These are phyloP conservation scores for Tulasnella calospora DNA, from an alignment of 768 basidiomycete genomes.

Conservation along the genomic window DNA sequence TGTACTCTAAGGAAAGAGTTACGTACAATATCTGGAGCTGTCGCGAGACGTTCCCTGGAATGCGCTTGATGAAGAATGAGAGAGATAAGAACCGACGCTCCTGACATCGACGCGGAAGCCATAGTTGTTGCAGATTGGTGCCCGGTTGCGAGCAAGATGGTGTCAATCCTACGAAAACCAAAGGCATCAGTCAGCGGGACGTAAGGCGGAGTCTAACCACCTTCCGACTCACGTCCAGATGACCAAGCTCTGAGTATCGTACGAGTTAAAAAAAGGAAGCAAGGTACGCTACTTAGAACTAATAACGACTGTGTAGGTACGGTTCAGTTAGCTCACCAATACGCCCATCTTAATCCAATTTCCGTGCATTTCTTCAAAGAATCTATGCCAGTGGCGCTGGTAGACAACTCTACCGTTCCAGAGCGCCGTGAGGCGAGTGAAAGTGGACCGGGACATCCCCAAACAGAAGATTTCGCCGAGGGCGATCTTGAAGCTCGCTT, in stretches of 20 bases:
- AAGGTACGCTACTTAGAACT: too few species aligned
- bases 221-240: constrained; percentile 14
- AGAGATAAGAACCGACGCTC: constrained; percentile 1
- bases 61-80: constrained; percentile 12
- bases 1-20: background rate
- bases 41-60: background rate
- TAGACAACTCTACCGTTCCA: constrained; percentile 23
- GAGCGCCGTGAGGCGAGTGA: background rate
- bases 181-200: background rate
- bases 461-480: background rate
- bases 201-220: background rate
- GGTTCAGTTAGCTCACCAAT: too few species aligned
- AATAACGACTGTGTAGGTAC: too few species aligned
- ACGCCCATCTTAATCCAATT: too few species aligned
- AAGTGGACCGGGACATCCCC: background rate
- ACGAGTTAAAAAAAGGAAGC: too few species aligned
- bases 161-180: background rate
- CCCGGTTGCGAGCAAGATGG: background rate
- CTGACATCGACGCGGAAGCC: constrained; percentile 3
- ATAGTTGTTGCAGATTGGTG: background rate
- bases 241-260: too few species aligned
- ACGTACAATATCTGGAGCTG: constrained; percentile 20
- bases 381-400: constrained; percentile 22
- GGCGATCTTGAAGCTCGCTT: background rate
- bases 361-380: too few species aligned